These are phyloP conservation scores for Isatis lusitanica DNA, from an alignment of 441 rosid genomes.

Conservation along the genomic window DNA sequence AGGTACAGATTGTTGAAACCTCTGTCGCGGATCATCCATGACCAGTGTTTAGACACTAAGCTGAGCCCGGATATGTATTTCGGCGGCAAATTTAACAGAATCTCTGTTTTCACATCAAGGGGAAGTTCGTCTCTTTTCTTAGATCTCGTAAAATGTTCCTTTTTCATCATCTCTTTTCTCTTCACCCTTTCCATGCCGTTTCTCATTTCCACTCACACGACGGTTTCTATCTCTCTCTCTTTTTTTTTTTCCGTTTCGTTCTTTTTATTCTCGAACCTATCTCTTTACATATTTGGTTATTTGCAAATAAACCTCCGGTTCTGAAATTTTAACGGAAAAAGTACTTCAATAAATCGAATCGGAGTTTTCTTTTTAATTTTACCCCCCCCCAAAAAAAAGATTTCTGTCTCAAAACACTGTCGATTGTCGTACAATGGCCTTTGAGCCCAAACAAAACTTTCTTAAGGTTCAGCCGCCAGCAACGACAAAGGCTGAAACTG, in stretches of 20 bases:
- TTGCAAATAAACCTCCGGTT: too few species aligned
- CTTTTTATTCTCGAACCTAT: too few species aligned
- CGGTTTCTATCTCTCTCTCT: too few species aligned
- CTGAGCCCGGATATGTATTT: background rate
- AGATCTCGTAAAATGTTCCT: background rate
- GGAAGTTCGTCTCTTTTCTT: background rate
- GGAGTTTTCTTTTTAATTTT: too few species aligned
- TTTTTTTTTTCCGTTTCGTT: too few species aligned
- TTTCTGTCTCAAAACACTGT: background rate
- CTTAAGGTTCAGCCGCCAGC: background rate
- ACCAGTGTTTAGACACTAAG: background rate
- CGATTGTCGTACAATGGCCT: background rate
- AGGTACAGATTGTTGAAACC: background rate
- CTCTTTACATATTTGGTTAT: too few species aligned
- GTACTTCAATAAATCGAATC: too few species aligned
- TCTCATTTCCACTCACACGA: too few species aligned
- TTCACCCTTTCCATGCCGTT: background rate
- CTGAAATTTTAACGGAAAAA: too few species aligned
- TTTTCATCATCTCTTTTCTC: background rate
- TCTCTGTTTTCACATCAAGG: background rate
- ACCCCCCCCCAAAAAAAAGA: too few species aligned
- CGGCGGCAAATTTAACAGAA: background rate
- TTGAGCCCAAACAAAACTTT: constrained; percentile 10
- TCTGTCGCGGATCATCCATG: background rate
- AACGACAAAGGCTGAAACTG: background rate